Evolutionary conservation across 2,329 filamentous ascomycete species (phyloP).

Genomic region (Coniosporium tulheliwenetii): DNA sequence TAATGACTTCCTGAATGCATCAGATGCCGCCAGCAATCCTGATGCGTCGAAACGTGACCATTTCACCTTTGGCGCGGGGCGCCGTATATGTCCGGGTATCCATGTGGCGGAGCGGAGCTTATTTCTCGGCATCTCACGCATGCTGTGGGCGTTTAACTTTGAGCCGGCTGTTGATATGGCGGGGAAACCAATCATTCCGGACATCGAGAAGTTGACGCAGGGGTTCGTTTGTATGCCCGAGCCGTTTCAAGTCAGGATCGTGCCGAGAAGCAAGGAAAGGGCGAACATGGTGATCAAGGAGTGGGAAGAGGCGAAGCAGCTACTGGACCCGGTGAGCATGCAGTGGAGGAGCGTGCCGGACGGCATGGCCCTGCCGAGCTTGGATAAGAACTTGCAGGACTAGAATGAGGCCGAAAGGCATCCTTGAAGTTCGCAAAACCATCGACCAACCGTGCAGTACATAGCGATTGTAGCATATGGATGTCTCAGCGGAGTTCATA

Average conservation of each 20-base stretch:
- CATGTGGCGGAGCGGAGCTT: constrained; percentile 36
- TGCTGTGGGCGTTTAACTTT: constrained; percentile 33
- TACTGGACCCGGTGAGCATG: constrained; percentile 11
- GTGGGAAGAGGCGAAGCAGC: constrained; percentile 9
- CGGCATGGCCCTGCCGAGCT: constrained; percentile 2
- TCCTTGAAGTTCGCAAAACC: too few relatives aligned
- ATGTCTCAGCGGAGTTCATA: too few relatives aligned
- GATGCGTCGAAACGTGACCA: constrained; percentile 32
- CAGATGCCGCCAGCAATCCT: constrained; percentile 16
- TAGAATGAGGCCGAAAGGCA: not conserved
- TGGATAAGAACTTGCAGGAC: constrained; percentile 1
- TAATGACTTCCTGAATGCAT: constrained; percentile 13
- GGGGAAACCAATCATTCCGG: constrained; percentile 20
- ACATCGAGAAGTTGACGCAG: constrained; percentile 24
- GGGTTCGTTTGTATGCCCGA: constrained; percentile 29
- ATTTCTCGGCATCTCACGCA: constrained; percentile 30
- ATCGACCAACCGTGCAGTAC: too few relatives aligned
- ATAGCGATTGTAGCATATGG: too few relatives aligned
- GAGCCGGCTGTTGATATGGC: constrained; percentile 11
- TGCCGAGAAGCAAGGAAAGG: constrained; percentile 15
- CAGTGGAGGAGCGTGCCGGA: constrained; percentile 14
- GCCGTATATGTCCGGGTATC: constrained; percentile 42
- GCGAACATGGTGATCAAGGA: constrained; percentile 13
- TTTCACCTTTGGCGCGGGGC: constrained; percentile 40
- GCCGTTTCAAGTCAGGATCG: constrained; percentile 20